A percentile compares a stretch with the other conserved stretches of the same genome.
phyloP scores from a whole-genome alignment of 371 early-diverging fungal species.

The Choanephora cucurbitarum region DNA sequence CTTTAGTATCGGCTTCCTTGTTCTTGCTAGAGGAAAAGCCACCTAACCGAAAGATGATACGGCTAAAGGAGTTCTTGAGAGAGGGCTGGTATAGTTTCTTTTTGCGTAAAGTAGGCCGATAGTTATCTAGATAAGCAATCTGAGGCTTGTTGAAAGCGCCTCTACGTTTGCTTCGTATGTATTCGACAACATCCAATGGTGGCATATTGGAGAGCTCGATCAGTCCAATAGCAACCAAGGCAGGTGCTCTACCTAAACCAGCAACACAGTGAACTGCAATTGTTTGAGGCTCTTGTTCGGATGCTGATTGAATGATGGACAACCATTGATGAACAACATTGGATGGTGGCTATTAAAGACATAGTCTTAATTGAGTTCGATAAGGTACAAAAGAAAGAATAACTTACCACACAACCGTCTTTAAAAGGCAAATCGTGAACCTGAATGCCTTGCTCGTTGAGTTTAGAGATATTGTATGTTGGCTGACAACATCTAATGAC shows the following conservation, averaged over 20 bases:
- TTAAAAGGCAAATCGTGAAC: conserved; percentile 84
- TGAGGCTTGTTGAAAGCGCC: conserved; percentile 84
- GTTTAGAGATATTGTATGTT: conserved; percentile 67
- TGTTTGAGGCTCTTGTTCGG: conserved; percentile 44
- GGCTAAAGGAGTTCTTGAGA: conserved; percentile 19
- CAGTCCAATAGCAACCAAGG: conserved; percentile 74
- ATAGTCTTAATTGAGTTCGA: neutral
- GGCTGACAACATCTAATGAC: conserved; percentile 91
- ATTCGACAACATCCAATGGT: conserved; percentile 74
- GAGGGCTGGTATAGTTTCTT: conserved; percentile 19
- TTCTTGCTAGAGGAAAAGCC: neutral
- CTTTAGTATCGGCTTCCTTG: neutral
- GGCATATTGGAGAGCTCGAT: conserved; percentile 76
- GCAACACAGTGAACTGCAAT: conserved; percentile 88
- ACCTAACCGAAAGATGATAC: conserved; percentile 17
- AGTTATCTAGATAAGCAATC: conserved; percentile 62
- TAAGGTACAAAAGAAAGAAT: neutral
- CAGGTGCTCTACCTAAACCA: conserved; percentile 78
- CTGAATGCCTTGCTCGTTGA: conserved; percentile 61
- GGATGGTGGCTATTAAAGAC: conserved; percentile 59
- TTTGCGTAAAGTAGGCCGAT: conserved; percentile 33
- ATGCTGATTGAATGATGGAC: conserved; percentile 56
- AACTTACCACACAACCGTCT: conserved; percentile 70
- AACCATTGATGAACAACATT: conserved; percentile 73
- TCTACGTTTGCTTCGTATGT: conserved; percentile 72